Conservation (phyloP, 2,329 filamentous ascomycete genomes). For the Amauroascus verrucosus region DNA sequence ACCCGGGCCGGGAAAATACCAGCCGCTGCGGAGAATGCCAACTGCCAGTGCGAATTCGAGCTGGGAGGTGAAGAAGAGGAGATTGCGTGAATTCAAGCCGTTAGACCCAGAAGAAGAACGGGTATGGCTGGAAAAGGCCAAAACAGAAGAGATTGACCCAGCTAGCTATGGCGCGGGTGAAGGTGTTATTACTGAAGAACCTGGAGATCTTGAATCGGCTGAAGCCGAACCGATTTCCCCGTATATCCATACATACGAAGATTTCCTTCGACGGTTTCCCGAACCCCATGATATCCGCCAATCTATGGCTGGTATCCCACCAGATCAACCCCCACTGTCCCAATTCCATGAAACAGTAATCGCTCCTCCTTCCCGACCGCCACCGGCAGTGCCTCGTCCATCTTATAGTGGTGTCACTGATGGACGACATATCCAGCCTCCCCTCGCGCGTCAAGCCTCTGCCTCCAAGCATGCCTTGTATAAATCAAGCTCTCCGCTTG, state of each 20-base stretch:
- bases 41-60: constrained; percentile 43
- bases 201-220: constrained; percentile 37
- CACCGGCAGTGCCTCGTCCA: constrained; percentile 55
- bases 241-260: constrained; percentile 64
- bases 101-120: constrained; percentile 72
- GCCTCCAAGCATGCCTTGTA: constrained; percentile 37
- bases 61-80: constrained; percentile 46
- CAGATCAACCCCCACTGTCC: constrained; percentile 24
- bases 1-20: constrained; percentile 27
- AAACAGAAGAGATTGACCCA: constrained; percentile 51
- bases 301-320: constrained; percentile 40
- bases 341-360: constrained; percentile 34
- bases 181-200: constrained; percentile 31
- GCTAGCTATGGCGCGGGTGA: constrained; percentile 33
- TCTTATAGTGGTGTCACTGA: constrained; percentile 77
- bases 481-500: constrained; percentile 33
- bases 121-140: constrained; percentile 67
- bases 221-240: constrained; percentile 39
- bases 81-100: constrained; percentile 54
- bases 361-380: constrained; percentile 54
- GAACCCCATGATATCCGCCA: constrained; percentile 53
- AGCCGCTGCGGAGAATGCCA: constrained; percentile 44
- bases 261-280: constrained; percentile 74
- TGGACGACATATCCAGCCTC: constrained; percentile 39
- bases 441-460: constrained; percentile 37